Conservation (phyloP, 108 stramenopile genomes). For the Stephanodiscus triporus region DNA sequence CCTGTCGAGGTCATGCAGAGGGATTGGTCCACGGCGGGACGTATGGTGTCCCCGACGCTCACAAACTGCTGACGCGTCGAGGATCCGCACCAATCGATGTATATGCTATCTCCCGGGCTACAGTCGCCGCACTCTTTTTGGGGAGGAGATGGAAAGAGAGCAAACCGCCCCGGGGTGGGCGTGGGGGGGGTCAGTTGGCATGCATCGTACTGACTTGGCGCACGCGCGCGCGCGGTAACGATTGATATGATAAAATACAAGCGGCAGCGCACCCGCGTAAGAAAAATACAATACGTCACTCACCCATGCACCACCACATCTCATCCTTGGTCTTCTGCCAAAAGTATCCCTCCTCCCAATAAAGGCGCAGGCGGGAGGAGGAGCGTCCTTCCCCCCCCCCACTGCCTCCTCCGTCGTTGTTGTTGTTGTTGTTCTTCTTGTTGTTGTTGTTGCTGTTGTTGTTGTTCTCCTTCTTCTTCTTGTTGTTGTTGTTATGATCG, state of each 20-base stretch:
- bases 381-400: not conserved
- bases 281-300: too few species aligned
- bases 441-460: too few species aligned
- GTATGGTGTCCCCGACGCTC: not conserved
- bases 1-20: constrained; percentile 14
- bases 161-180: not conserved
- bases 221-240: too few species aligned
- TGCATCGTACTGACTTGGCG: too few species aligned
- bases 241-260: too few species aligned
- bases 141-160: constrained; percentile 11
- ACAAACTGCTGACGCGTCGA: not conserved
- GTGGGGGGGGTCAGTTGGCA: too few species aligned
- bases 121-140: not conserved
- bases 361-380: constrained; percentile 30
- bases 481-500: too few species aligned
- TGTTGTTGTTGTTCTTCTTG: too few species aligned
- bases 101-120: too few species aligned
- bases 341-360: constrained; percentile 39
- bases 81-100: not conserved
- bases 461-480: too few species aligned
- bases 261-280: too few species aligned
- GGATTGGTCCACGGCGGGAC: not conserved
- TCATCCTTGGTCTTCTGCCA: constrained; percentile 29
- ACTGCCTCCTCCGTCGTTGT: too few species aligned
- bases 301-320: constrained; percentile 26